Conservation (phyloP, 1,139 yeast genomes). For the Geotrichum europaeum region DNA sequence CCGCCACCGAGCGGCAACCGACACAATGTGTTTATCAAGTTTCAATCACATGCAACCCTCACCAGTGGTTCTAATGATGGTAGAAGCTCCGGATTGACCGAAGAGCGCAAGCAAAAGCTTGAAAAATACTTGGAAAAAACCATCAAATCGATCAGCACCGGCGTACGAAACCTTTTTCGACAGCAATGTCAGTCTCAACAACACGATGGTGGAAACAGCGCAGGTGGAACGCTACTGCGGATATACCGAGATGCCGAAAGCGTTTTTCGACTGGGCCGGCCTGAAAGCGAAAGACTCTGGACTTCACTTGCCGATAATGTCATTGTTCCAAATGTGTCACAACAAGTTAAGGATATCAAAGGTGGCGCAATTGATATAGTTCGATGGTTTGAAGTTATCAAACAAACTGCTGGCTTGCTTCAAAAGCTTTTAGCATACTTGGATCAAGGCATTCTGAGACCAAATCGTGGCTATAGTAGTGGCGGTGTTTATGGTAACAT, state of each 20-base stretch:
- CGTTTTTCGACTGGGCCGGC: not conserved
- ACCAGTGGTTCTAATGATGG: not conserved
- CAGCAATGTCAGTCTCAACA: not conserved
- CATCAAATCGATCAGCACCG: not conserved
- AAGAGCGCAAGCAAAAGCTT: not conserved
- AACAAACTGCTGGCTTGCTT: not conserved
- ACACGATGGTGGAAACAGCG: not conserved
- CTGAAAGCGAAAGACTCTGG: not conserved
- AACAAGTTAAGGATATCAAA: not conserved
- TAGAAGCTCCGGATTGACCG: not conserved
- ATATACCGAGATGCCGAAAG: not conserved
- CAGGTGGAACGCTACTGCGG: not conserved
- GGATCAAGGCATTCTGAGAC: not conserved
- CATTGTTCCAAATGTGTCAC: not conserved
- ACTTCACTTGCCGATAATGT: not conserved
- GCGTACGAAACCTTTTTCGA: not conserved
- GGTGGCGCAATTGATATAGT: not conserved
- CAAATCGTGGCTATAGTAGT: not conserved
- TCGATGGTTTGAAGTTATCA: not conserved
- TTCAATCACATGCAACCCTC: not conserved
- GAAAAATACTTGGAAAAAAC: not conserved
- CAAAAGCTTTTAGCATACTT: not conserved
- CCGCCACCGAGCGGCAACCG: not conserved
- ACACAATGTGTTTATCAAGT: not conserved
- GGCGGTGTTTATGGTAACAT: not conserved